phyloP scores from a whole-genome alignment of 345 rosid genomes.

The Salix suchowensis region DNA sequence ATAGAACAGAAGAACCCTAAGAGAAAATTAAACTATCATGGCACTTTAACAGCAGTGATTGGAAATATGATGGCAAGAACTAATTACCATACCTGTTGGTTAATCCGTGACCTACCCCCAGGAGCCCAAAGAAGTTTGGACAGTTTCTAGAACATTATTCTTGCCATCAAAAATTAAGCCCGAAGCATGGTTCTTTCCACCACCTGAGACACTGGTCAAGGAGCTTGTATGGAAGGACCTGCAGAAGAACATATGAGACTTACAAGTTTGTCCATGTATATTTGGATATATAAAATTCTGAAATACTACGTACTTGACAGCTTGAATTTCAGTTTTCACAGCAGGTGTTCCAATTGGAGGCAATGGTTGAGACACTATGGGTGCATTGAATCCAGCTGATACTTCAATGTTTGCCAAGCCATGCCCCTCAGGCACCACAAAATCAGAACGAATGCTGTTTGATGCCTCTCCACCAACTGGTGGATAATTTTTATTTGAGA shows the following conservation, averaged over 20 bases:
- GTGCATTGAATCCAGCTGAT: constrained; percentile 38
- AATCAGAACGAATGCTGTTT: constrained; percentile 31
- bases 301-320: constrained; percentile 43
- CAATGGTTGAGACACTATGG: constrained; percentile 45
- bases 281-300: constrained; percentile 7
- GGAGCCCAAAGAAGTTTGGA: constrained; percentile 57
- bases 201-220: constrained; percentile 31
- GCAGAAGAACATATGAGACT: constrained; percentile 20
- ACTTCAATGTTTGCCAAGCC: constrained; percentile 32
- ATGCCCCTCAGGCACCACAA: constrained; percentile 34
- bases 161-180: constrained; percentile 50
- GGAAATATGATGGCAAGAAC: background rate
- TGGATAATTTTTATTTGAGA: constrained; percentile 41
- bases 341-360: constrained; percentile 81
- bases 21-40: background rate
- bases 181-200: constrained; percentile 45
- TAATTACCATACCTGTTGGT: constrained; percentile 60
- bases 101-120: constrained; percentile 63
- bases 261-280: constrained; percentile 1
- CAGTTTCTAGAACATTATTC: constrained; percentile 55
- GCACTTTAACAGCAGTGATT: background rate
- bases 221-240: constrained; percentile 52
- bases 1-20: background rate
- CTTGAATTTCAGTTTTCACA: constrained; percentile 48
- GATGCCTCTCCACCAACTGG: constrained; percentile 39